Percentiles rank a stretch among this genome's conserved stretches.
Evolutionary conservation across 441 rosid species (phyloP).

Genomic region (Hypseocharis bilobata): DNA sequence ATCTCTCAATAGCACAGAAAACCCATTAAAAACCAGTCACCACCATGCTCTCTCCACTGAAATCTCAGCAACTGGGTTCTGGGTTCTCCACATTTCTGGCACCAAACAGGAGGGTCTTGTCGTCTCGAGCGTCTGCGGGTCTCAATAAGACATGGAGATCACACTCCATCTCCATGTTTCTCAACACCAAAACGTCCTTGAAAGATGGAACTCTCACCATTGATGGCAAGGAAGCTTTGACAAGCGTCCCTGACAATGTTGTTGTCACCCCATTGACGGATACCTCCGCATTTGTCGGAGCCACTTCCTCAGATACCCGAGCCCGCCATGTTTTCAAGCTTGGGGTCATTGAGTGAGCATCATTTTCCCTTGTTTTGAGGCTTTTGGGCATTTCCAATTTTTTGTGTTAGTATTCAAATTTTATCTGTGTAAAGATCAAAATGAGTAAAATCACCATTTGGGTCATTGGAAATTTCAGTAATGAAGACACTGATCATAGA

Average conservation of each 20-base stretch:
- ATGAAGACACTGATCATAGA: background rate
- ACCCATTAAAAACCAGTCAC: too few species aligned
- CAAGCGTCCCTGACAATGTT: conserved; percentile 33
- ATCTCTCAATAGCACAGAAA: too few species aligned
- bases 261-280: conserved; percentile 31
- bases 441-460: background rate
- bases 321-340: conserved; percentile 38
- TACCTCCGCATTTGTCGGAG: conserved; percentile 35
- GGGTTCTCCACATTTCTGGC: conserved; percentile 13
- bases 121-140: conserved; percentile 2
- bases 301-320: conserved; percentile 21
- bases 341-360: conserved; percentile 31
- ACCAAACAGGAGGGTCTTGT: conserved; percentile 12
- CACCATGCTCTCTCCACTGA: conserved; percentile 12
- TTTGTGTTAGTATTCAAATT: background rate
- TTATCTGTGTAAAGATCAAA: background rate
- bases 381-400: background rate
- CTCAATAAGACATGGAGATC: conserved; percentile 29
- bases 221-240: conserved; percentile 27
- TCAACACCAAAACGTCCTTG: conserved; percentile 28
- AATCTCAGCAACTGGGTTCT: conserved; percentile 15
- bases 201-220: conserved; percentile 34
- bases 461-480: background rate
- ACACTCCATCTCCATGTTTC: conserved; percentile 29
- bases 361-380: background rate